Evolutionary conservation across 495 filamentous ascomycete genomes (phyloP).

Genomic region (Haplographium delicatum): DNA sequence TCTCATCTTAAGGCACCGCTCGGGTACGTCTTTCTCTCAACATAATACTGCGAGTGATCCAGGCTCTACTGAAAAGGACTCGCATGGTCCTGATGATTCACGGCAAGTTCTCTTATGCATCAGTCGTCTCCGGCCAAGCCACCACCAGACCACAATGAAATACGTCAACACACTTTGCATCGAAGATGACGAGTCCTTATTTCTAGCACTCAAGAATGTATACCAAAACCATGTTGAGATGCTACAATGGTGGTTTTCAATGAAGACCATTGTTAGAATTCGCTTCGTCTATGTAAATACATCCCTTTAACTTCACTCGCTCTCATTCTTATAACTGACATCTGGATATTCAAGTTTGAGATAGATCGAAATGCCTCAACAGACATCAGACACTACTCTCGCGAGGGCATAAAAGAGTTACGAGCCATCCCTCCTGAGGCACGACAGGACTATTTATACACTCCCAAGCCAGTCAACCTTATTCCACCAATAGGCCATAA

Average conservation of each 20-base stretch:
- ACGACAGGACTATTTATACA: not conserved
- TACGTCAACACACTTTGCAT: not conserved
- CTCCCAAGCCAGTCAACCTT: not conserved
- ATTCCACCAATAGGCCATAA: not conserved
- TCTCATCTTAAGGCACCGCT: too few species aligned
- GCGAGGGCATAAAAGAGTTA: not conserved
- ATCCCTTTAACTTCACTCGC: not conserved
- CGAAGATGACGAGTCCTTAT: not conserved
- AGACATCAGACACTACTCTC: not conserved
- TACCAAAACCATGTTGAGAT: not conserved
- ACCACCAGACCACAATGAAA: not conserved
- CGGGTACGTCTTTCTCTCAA: too few species aligned
- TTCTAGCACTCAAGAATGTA: not conserved
- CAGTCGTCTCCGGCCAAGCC: not conserved
- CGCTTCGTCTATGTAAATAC: not conserved
- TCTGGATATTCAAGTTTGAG: not conserved
- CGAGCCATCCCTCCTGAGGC: not conserved
- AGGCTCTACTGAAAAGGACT: too few species aligned
- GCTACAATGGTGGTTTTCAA: not conserved
- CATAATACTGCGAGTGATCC: too few species aligned
- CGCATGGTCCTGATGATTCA: too few species aligned
- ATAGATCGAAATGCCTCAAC: not conserved
- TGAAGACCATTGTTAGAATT: not conserved
- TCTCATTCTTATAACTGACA: not conserved
- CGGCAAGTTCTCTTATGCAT: not conserved